Base-by-base conservation (phyloP, 768 basidiomycete species). In the Rhizopogon rudus region DNA sequence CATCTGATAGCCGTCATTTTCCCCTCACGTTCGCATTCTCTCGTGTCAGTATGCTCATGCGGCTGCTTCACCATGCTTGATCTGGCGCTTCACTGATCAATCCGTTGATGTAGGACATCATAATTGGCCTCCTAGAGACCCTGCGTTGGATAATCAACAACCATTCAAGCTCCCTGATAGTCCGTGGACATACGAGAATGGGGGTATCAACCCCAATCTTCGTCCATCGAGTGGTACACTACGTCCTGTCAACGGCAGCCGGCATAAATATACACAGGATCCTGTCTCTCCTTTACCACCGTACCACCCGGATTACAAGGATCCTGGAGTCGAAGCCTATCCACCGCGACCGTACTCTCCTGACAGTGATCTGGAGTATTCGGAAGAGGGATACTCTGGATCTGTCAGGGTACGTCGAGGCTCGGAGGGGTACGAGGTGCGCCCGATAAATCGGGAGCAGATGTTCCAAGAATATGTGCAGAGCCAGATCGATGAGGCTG, bases 181-280 rank as follows among this genome's bases (percentile, higher is more conserved):
- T 5, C 92, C 94, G 5, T 97, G 93, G 87, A 92, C 92, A 13
- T 96, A 91, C 64, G 84, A 87, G 59, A 87, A 88, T 51, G 87
- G 76, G 17, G 72, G 77, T 13, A 63, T 94, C 13, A 97, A 97
- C 65, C 94, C 94, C 6, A 65, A 74, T 39, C 81, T 96, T 9
- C 75, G 74, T 40, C 86, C 93, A 0, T 84, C 81, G 40, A 88
- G 83, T 58, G 61, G 76, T 16, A 69, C 64, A 40, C 61, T 67
- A 33, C 75, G 75, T 25, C 53, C 67, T 46, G 57, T 57, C 35
- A 64, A 43, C 54, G 67, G 52, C 64, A 59, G 41, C 44, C 48
- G 35, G 9, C 61, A 44, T 33, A 60, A 50, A 51, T 62, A 55
- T 40, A 51, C 54, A 28, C 63, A 68, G 35, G 77, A 75, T 13